Percentiles rank a stretch among this genome's conserved stretches.
These are phyloP conservation scores for Naematelia aurantialba DNA, from an alignment of 768 basidiomycete species.

Conservation along the genomic window DNA sequence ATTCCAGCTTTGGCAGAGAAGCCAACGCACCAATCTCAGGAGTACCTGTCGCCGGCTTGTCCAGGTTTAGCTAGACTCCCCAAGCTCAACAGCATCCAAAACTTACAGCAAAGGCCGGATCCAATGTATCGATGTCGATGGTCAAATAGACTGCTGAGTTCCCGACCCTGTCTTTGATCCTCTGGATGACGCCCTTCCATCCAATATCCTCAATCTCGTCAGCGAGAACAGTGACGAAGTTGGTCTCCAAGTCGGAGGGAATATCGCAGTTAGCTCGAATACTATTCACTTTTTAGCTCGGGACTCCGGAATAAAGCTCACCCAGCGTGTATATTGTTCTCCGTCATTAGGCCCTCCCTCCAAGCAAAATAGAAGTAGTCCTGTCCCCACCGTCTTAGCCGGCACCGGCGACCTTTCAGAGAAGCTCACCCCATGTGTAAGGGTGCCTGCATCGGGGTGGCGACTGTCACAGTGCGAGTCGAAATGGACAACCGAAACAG, in stretches of 20 bases:
- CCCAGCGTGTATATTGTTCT: conserved; percentile 75
- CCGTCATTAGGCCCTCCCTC: conserved; percentile 68
- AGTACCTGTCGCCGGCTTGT: conserved; percentile 38
- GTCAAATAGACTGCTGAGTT: conserved; percentile 67
- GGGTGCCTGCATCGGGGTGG: conserved; percentile 37
- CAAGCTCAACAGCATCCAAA: not conserved
- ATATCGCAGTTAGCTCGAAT: conserved; percentile 63
- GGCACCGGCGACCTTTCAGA: too few species aligned
- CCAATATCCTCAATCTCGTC: conserved; percentile 82
- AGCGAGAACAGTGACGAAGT: conserved; percentile 74
- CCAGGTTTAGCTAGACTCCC: not conserved
- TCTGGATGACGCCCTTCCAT: conserved; percentile 63
- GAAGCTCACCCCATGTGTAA: conserved; percentile 46
- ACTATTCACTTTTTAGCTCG: not conserved
- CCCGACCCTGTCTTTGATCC: conserved; percentile 70
- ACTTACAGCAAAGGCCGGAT: conserved; percentile 22
- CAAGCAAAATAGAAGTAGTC: conserved; percentile 72
- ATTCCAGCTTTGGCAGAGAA: not conserved
- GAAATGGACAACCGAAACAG: conserved; percentile 64
- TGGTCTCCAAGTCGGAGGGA: conserved; percentile 65
- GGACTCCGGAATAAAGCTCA: conserved; percentile 38
- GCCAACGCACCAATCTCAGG: not conserved
- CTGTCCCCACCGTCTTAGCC: conserved; percentile 72
- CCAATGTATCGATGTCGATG: conserved; percentile 47
- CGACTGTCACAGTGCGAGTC: conserved; percentile 80